These are phyloP conservation scores for Microbotryum violaceum DNA, from an alignment of 1,284 basidiomycete species.

Conservation along the genomic window DNA sequence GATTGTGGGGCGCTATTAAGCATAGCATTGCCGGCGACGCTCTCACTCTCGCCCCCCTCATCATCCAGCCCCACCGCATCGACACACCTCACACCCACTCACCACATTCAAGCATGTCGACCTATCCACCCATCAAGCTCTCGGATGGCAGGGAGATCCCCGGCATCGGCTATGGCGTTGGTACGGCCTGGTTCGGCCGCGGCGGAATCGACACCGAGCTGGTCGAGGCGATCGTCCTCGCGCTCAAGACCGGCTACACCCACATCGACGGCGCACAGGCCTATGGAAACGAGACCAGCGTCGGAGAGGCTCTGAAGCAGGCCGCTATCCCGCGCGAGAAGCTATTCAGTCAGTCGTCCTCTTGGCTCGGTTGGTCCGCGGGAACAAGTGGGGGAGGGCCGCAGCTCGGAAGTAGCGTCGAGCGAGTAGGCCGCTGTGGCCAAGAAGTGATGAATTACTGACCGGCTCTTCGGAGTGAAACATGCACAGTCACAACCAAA, in stretches of 20 bases:
- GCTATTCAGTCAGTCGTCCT: conserved; percentile 48
- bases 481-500: conserved; percentile 26
- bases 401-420: no score
- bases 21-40: neutral
- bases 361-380: neutral
- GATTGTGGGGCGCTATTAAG: no score
- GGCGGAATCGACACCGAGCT: conserved; percentile 51
- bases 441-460: no score
- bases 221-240: conserved; percentile 48
- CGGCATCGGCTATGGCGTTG: conserved; percentile 18
- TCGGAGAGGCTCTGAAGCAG: conserved; percentile 50
- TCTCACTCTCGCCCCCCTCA: neutral
- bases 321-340: conserved; percentile 52
- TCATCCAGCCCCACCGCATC: neutral
- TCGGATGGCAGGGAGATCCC: conserved; percentile 15
- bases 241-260: conserved; percentile 21
- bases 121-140: conserved; percentile 10
- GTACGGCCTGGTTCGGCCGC: conserved; percentile 18
- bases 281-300: conserved; percentile 32
- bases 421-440: no score
- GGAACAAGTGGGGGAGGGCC: no score
- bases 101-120: conserved; percentile 13
- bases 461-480: no score
- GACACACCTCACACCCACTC: neutral
- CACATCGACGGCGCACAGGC: conserved; percentile 33